Evolutionary conservation across 75 land plant genomes (phyloP).

Genomic region (Larix kaempferi): DNA sequence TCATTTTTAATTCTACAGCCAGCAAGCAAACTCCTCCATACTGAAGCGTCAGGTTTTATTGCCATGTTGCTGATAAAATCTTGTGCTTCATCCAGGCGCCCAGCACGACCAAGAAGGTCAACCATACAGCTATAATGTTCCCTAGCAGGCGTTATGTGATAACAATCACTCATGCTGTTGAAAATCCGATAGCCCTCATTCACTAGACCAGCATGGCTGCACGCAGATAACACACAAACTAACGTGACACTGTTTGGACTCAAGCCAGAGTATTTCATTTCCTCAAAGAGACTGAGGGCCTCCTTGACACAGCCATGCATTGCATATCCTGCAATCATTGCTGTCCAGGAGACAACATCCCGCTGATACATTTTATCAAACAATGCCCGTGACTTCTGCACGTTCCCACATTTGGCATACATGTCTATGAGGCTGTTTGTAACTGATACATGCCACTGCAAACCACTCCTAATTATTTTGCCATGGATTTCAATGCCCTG

Average conservation of each 20-base stretch:
- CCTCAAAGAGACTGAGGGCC: constrained; percentile 34
- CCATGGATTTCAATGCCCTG: constrained; percentile 18
- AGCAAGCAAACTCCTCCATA: constrained; percentile 36
- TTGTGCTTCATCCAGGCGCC: constrained; percentile 42
- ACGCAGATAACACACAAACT: constrained; percentile 38
- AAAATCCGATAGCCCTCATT: constrained; percentile 38
- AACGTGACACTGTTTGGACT: constrained; percentile 49
- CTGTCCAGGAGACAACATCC: no score
- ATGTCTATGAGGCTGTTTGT: constrained; percentile 29
- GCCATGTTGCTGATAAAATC: constrained; percentile 12
- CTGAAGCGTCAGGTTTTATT: no score
- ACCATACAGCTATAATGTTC: constrained; percentile 51
- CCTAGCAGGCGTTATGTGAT: constrained; percentile 9
- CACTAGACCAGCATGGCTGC: constrained; percentile 45
- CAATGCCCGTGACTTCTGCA: no score
- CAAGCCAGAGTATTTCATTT: constrained; percentile 34
- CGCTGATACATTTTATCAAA: no score
- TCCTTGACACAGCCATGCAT: constrained; percentile 29
- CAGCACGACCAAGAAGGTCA: constrained; percentile 54
- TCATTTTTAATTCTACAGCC: no score
- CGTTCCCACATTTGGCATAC: no score
- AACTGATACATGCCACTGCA: constrained; percentile 21
- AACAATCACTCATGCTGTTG: constrained; percentile 20
- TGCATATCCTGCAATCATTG: constrained; percentile 14
- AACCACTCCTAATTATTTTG: constrained; percentile 25